phyloP scores from a whole-genome alignment of 1,139 yeast species.

The Kodamaea plutei region DNA sequence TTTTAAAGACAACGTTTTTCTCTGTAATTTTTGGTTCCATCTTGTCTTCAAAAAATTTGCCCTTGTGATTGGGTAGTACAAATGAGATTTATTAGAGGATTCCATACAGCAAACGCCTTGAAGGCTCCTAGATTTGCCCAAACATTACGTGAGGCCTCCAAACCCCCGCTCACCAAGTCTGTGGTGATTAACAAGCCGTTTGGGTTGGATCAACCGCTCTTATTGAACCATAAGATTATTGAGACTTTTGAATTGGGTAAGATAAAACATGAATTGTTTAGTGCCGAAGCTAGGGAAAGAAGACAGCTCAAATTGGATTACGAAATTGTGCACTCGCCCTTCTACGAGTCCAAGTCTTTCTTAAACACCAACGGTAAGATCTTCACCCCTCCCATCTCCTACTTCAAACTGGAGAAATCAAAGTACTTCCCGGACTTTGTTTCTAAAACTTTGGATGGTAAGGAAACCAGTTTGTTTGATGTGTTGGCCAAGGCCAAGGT shows the following conservation, averaged over 20 bases:
- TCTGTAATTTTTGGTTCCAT: not conserved
- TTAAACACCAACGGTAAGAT: conserved; percentile 80
- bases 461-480: conserved; percentile 32
- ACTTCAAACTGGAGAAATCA: conserved; percentile 71
- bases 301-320: conserved; percentile 56
- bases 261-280: conserved; percentile 27
- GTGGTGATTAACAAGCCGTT: conserved; percentile 33
- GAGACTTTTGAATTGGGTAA: conserved; percentile 20
- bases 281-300: conserved; percentile 46
- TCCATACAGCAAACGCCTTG: conserved; percentile 4
- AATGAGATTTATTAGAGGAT: conserved; percentile 3
- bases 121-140: conserved; percentile 13
- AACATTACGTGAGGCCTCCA: conserved; percentile 16
- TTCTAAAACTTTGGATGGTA: conserved; percentile 51
- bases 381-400: conserved; percentile 74
- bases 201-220: conserved; percentile 33
- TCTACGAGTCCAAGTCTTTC: conserved; percentile 77
- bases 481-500: conserved; percentile 45
- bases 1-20: conserved; percentile 1
- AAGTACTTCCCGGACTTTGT: conserved; percentile 80
- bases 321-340: conserved; percentile 83
- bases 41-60: too few species aligned
- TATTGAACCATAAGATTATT: conserved; percentile 23
- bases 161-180: conserved; percentile 17
- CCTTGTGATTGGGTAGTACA: too few species aligned